These are phyloP conservation scores for Arthrocladium fulminans DNA, from an alignment of 2,329 filamentous ascomycete genomes.

Conservation along the genomic window DNA sequence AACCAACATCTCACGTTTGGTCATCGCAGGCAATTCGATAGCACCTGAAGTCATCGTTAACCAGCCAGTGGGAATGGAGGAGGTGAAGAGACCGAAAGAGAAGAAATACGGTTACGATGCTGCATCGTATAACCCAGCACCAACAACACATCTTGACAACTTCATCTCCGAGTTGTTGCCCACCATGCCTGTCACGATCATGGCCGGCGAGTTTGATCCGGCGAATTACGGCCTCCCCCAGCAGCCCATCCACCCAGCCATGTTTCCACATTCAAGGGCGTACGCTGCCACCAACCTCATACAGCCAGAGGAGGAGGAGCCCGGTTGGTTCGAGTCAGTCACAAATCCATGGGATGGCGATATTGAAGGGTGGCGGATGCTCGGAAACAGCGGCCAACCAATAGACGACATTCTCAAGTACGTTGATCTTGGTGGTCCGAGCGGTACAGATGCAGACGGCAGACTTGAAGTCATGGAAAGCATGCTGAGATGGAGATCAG, in stretches of 20 bases:
- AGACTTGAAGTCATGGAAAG: constrained; percentile 81
- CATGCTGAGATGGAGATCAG: constrained; percentile 84
- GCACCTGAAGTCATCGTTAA: constrained; percentile 16
- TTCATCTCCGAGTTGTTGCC: constrained; percentile 76
- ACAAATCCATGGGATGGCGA: constrained; percentile 93
- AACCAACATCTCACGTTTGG: constrained; percentile 66
- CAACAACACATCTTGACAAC: constrained; percentile 72
- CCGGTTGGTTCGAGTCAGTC: constrained; percentile 74
- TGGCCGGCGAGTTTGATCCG: constrained; percentile 77
- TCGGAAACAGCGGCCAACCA: constrained; percentile 85
- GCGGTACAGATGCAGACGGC: constrained; percentile 34
- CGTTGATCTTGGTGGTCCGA: constrained; percentile 45
- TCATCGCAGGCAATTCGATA: constrained; percentile 80
- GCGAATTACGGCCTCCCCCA: constrained; percentile 86
- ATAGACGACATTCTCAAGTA: constrained; percentile 92
- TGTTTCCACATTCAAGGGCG: constrained; percentile 68
- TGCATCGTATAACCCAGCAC: constrained; percentile 74
- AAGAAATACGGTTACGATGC: constrained; percentile 96
- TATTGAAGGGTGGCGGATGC: constrained; percentile 77
- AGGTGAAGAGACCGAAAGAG: constrained; percentile 43
- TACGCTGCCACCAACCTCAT: constrained; percentile 49
- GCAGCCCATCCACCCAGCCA: constrained; percentile 83
- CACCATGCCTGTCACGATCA: constrained; percentile 75
- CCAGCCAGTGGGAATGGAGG: constrained; percentile 26
- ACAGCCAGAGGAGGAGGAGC: constrained; percentile 32